Evolutionary conservation across 306 rosid genomes (phyloP).

Genomic region (Myrica gale): DNA sequence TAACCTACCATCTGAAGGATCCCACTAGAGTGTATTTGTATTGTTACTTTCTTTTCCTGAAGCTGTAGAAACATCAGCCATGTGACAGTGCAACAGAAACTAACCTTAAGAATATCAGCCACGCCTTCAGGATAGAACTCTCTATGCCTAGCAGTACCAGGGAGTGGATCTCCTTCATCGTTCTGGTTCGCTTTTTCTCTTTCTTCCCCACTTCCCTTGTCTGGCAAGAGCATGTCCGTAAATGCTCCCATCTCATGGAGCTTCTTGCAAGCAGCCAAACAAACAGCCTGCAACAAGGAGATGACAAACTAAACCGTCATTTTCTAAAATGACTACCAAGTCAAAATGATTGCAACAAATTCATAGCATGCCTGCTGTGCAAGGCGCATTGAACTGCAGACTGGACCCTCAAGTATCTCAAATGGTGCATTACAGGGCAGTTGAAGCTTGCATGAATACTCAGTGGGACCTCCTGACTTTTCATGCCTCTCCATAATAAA

Average conservation of each 20-base stretch:
- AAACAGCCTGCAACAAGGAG: slow-evolving; percentile 71
- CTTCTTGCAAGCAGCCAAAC: slow-evolving; percentile 98
- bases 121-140: slow-evolving; percentile 99
- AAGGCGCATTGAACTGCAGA: slow-evolving; percentile 92
- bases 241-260: slow-evolving; percentile 99
- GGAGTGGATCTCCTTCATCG: slow-evolving; percentile 93
- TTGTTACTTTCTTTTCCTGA: neutral
- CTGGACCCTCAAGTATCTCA: slow-evolving; percentile 94
- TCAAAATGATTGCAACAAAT: slow-evolving; percentile 20
- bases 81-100: slow-evolving; percentile 36
- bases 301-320: slow-evolving; percentile 28
- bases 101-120: slow-evolving; percentile 82
- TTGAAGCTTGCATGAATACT: slow-evolving; percentile 98
- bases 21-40: neutral
- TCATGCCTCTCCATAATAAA: slow-evolving; percentile 95
- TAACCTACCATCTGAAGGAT: neutral
- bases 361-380: slow-evolving; percentile 80
- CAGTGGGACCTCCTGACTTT: slow-evolving; percentile 73
- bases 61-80: slow-evolving; percentile 5
- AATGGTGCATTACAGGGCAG: slow-evolving; percentile 98
- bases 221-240: slow-evolving; percentile 98
- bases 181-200: slow-evolving; percentile 77
- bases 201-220: slow-evolving; percentile 98
- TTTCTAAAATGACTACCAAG: slow-evolving; percentile 7
- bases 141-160: slow-evolving; percentile 98